Conservation (phyloP, 148 eudicot genomes). For the Tetragonia tetragonoides region DNA sequence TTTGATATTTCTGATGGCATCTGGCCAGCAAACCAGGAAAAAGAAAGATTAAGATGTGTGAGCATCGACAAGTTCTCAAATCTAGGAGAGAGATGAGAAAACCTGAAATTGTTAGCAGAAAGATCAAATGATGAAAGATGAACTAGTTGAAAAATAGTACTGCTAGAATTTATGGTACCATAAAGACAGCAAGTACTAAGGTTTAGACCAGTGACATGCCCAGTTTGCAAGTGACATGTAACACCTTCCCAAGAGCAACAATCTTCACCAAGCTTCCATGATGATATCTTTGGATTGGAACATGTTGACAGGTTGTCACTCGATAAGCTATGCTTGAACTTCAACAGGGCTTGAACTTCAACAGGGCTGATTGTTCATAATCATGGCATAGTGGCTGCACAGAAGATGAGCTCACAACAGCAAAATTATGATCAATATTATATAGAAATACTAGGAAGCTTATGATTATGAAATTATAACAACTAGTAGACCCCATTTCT, state of each 20-base stretch:
- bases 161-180: conserved; percentile 14
- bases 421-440: not conserved
- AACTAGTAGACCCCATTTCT: not conserved
- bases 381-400: not conserved
- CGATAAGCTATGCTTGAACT: not conserved
- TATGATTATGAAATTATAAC: not conserved
- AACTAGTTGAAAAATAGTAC: conserved; percentile 24
- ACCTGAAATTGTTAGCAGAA: conserved; percentile 26
- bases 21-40: conserved; percentile 8
- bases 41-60: conserved; percentile 20
- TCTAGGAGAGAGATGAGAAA: conserved; percentile 20
- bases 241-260: conserved; percentile 42
- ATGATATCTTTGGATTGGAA: not conserved
- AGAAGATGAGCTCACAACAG: not conserved
- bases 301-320: not conserved
- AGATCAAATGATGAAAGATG: conserved; percentile 30
- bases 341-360: conserved; percentile 1
- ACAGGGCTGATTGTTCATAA: conserved; percentile 1
- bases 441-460: not conserved
- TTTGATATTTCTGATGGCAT: not conserved
- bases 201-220: conserved; percentile 29
- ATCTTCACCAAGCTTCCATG: not conserved
- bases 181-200: conserved; percentile 24
- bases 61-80: conserved; percentile 14
- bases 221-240: conserved; percentile 16